Conservation (phyloP, 1,139 yeast genomes). For the Lodderomyces parapsilosis region DNA sequence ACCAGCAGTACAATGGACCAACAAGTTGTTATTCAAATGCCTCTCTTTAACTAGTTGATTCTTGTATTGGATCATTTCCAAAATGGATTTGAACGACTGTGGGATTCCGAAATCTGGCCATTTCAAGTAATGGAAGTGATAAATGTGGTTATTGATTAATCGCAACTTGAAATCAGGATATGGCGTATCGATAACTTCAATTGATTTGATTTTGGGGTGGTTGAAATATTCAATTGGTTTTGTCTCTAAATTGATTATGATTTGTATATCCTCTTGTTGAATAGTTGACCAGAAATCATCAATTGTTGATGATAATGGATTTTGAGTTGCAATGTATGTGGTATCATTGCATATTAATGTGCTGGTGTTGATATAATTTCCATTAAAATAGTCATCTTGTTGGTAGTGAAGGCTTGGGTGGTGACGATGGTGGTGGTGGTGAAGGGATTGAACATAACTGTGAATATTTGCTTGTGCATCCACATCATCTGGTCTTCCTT, state of each 20-base stretch:
- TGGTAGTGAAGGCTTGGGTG: neutral
- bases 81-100: conserved; percentile 47
- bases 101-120: conserved; percentile 89
- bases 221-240: conserved; percentile 13
- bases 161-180: conserved; percentile 17
- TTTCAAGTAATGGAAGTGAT: conserved; percentile 66
- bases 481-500: too few relatives aligned
- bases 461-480: too few relatives aligned
- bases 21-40: conserved; percentile 21
- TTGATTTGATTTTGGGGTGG: neutral
- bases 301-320: conserved; percentile 38
- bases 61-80: conserved; percentile 54
- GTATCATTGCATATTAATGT: conserved; percentile 18
- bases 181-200: conserved; percentile 4
- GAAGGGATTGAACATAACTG: too few relatives aligned
- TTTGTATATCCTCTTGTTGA: conserved; percentile 56
- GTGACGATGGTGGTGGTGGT: conserved; percentile 13
- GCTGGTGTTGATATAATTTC: conserved; percentile 32
- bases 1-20: conserved; percentile 79
- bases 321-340: conserved; percentile 45
- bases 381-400: conserved; percentile 44
- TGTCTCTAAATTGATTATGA: conserved; percentile 70
- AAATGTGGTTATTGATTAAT: conserved; percentile 28
- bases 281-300: conserved; percentile 45
- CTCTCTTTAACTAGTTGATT: conserved; percentile 28